These are phyloP conservation scores for Starmerella bombicola DNA, from an alignment of 805 yeast species.

Conservation along the genomic window DNA sequence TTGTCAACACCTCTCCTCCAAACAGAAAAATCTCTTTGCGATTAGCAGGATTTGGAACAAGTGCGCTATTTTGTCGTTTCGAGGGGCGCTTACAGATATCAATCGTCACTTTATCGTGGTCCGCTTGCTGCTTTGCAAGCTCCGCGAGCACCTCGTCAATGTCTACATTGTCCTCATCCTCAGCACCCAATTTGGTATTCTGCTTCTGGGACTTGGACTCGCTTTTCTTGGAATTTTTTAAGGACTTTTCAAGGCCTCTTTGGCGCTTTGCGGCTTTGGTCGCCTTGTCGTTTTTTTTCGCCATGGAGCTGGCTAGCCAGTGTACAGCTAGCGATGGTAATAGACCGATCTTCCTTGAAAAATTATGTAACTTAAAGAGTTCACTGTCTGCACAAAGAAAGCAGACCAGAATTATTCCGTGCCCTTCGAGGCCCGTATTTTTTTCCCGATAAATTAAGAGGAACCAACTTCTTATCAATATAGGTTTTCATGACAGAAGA, in stretches of 20 bases:
- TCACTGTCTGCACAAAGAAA: too few species aligned
- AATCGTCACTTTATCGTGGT: conserved; percentile 57
- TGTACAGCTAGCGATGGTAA: too few species aligned
- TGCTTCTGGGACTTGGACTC: conserved; percentile 61
- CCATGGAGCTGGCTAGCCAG: too few species aligned
- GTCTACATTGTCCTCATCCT: conserved; percentile 75
- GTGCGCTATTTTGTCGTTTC: conserved; percentile 57
- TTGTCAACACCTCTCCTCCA: conserved; percentile 67
- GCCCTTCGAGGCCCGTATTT: too few species aligned
- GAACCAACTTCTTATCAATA: too few species aligned
- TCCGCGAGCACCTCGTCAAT: conserved; percentile 71
- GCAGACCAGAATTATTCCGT: too few species aligned
- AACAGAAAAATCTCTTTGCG: conserved; percentile 68
- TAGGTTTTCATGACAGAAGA: too few species aligned
- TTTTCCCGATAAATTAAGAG: too few species aligned
- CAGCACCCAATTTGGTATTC: conserved; percentile 46
- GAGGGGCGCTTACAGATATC: conserved; percentile 49
- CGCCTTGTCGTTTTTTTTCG: conserved; percentile 68
- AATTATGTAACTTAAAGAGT: too few species aligned
- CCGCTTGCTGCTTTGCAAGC: conserved; percentile 67
- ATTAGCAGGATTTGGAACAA: conserved; percentile 69
- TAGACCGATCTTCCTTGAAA: too few species aligned
- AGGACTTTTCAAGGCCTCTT: conserved; percentile 66
- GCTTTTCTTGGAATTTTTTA: conserved; percentile 63
- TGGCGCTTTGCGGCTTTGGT: conserved; percentile 88